phyloP scores from a whole-genome alignment of 2,329 filamentous ascomycete genomes.

The Cytospora chrysosperma region DNA sequence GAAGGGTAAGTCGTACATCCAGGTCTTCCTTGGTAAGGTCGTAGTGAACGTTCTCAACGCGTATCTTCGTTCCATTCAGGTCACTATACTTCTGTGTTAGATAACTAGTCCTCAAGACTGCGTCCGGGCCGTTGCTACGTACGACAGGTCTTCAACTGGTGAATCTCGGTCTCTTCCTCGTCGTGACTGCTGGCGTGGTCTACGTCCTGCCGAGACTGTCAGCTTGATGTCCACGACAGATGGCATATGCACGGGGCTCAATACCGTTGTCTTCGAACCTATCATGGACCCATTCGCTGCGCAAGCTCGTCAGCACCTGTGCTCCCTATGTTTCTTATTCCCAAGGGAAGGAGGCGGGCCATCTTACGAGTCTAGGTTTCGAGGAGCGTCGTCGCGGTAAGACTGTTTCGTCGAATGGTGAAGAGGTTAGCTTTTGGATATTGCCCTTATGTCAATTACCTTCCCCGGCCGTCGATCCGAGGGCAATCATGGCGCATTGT shows the following conservation, averaged over 20 bases:
- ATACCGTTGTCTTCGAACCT: constrained; percentile 75
- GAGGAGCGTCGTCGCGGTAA: constrained; percentile 59
- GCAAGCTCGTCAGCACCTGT: constrained; percentile 29
- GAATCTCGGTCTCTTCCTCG: constrained; percentile 22
- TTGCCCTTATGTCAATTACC: constrained; percentile 37
- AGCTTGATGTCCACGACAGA: background rate
- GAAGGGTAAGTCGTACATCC: constrained; percentile 51
- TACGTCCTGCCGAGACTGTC: constrained; percentile 25
- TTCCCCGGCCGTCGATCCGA: constrained; percentile 32
- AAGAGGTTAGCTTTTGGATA: constrained; percentile 42
- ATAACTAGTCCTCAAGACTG: constrained; percentile 4
- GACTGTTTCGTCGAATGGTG: constrained; percentile 51
- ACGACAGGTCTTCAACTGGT: constrained; percentile 15
- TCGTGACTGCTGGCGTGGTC: constrained; percentile 23
- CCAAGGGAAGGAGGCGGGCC: constrained; percentile 2
- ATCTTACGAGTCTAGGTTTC: constrained; percentile 68
- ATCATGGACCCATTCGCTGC: constrained; percentile 91
- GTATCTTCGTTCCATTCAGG: constrained; percentile 63
- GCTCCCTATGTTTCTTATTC: background rate
- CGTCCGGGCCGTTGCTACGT: background rate
- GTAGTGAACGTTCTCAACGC: constrained; percentile 89
- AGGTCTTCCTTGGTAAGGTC: constrained; percentile 84
- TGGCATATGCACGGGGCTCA: background rate
- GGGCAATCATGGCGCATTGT: constrained; percentile 30
- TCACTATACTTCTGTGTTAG: constrained; percentile 45